Conservation (phyloP, 179 eudicot species). For the Actinidia polygama region DNA sequence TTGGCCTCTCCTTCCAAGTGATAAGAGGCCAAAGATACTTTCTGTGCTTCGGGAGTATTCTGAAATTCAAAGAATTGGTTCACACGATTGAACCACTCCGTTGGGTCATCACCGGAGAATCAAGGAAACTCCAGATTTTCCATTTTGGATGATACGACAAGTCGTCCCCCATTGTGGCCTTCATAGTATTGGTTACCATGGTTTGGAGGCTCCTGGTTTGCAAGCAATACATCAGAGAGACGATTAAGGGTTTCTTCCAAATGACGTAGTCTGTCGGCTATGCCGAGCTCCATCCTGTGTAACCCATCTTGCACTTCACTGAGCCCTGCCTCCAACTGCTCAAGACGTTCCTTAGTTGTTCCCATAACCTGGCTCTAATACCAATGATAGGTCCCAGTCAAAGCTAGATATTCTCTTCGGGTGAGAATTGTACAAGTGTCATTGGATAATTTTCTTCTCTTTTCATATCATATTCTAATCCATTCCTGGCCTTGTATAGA, state of each 20-base stretch:
- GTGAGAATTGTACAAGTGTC: conserved; percentile 8
- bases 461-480: too few relatives aligned
- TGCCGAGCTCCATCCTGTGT: not conserved
- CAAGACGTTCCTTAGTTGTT: not conserved
- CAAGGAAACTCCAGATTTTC: not conserved
- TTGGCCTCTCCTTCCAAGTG: not conserved
- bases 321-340: not conserved
- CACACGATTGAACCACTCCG: not conserved
- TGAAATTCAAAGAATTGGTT: not conserved
- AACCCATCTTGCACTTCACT: not conserved
- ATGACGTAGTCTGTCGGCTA: too few relatives aligned
- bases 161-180: not conserved
- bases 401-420: not conserved
- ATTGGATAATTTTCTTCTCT: too few relatives aligned
- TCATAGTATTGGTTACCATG: too few relatives aligned
- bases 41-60: not conserved
- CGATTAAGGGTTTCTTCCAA: not conserved
- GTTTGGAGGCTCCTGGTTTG: too few relatives aligned
- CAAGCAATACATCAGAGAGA: too few relatives aligned
- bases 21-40: not conserved
- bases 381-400: not conserved
- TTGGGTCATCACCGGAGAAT: not conserved
- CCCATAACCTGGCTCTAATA: not conserved
- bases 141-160: too few relatives aligned
- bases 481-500: too few relatives aligned